A percentile compares a stretch with the other conserved stretches of the same genome.
These are phyloP conservation scores for Termitomyces bulborhizus DNA, from an alignment of 768 basidiomycete genomes.

Conservation along the genomic window DNA sequence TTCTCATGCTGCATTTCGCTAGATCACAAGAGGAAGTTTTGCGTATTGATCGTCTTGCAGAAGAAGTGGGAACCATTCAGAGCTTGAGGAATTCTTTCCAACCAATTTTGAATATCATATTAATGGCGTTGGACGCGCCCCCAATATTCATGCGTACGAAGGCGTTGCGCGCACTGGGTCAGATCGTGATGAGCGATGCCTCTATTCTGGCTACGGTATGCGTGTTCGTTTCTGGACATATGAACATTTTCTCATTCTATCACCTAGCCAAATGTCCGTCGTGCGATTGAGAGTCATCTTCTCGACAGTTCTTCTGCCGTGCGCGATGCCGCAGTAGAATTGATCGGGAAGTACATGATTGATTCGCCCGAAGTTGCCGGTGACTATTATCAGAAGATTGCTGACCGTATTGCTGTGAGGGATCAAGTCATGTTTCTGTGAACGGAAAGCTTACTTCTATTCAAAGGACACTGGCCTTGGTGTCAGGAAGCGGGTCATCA, in stretches of 20 bases:
- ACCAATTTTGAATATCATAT: slow-evolving; percentile 73
- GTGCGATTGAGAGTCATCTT: slow-evolving; percentile 85
- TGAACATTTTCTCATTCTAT: background rate
- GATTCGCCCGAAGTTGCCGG: slow-evolving; percentile 83
- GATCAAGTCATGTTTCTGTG: background rate
- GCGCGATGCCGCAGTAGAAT: slow-evolving; percentile 92
- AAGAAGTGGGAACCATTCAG: slow-evolving; percentile 74
- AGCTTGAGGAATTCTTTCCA: slow-evolving; percentile 76
- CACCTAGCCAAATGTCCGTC: slow-evolving; percentile 66
- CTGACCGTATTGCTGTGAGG: slow-evolving; percentile 84
- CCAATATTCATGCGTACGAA: slow-evolving; percentile 93
- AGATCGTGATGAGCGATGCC: slow-evolving; percentile 87
- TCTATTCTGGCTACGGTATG: slow-evolving; percentile 70
- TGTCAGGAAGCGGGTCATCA: slow-evolving; percentile 95
- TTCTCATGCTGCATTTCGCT: background rate
- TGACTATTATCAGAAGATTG: slow-evolving; percentile 84
- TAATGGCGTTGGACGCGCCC: slow-evolving; percentile 76
- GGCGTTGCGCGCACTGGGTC: slow-evolving; percentile 82
- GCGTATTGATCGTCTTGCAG: slow-evolving; percentile 63
- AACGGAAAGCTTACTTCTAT: background rate
- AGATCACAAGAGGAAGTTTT: slow-evolving; percentile 69
- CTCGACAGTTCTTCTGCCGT: slow-evolving; percentile 91
- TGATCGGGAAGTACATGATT: slow-evolving; percentile 96
- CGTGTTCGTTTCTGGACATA: background rate
- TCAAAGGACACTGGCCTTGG: slow-evolving; percentile 86